phyloP scores from a whole-genome alignment of 768 basidiomycete genomes.

The Daedalea quercina region DNA sequence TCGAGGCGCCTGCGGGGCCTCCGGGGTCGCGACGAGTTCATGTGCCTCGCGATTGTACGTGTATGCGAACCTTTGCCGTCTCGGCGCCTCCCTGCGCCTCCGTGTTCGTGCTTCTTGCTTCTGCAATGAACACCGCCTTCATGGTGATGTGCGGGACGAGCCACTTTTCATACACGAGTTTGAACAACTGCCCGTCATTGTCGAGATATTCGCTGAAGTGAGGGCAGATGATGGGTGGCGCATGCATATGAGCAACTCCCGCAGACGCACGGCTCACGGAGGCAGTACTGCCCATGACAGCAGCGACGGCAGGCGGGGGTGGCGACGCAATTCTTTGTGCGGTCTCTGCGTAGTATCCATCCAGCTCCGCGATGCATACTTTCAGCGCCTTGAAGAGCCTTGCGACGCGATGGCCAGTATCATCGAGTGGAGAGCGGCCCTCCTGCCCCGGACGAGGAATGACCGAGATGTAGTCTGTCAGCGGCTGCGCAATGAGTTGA shows the following conservation, averaged over 20 bases:
- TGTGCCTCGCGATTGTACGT: too few species aligned
- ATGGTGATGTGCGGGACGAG: too few species aligned
- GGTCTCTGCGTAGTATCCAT: not conserved
- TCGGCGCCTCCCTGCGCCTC: too few species aligned
- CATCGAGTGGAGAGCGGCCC: not conserved
- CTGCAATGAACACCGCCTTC: too few species aligned
- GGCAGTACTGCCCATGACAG: too few species aligned
- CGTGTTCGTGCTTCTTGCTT: too few species aligned
- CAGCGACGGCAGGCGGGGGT: not conserved
- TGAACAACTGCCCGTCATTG: not conserved
- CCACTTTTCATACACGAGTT: constrained; percentile 8
- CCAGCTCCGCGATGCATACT: constrained; percentile 1
- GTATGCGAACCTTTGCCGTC: too few species aligned
- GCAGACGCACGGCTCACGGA: not conserved
- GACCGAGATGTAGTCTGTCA: constrained; percentile 12
- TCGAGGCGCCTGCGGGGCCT: too few species aligned
- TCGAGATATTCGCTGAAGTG: not conserved
- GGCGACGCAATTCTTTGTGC: not conserved
- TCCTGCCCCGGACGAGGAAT: not conserved
- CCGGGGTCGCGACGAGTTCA: too few species aligned
- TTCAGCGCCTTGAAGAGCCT: constrained; percentile 5
- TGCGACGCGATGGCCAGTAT: constrained; percentile 2
- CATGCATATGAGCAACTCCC: not conserved
- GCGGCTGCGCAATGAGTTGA: constrained; percentile 11
- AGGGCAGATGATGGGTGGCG: not conserved